A percentile compares a stretch with the other conserved stretches of the same genome.
Evolutionary conservation across 805 yeast genomes (phyloP).

Genomic region (Candida wancherniae): DNA sequence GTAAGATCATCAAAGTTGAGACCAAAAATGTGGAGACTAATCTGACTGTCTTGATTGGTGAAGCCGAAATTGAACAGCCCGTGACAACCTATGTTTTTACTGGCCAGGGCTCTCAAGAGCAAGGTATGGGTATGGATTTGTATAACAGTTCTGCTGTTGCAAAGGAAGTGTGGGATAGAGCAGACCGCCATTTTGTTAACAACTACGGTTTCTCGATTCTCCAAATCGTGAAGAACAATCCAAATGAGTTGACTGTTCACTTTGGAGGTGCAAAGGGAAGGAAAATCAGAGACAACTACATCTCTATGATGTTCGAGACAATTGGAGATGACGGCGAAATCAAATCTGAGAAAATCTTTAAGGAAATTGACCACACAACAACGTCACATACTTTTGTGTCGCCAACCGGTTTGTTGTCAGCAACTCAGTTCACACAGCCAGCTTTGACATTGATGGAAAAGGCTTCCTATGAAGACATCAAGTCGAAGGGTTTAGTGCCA

Average conservation of each 20-base stretch:
- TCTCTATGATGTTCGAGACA: conserved; percentile 96
- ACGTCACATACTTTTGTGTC: conserved; percentile 85
- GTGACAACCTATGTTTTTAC: conserved; percentile 95
- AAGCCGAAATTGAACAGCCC: conserved; percentile 99
- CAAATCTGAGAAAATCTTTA: conserved; percentile 91
- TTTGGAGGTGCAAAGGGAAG: conserved; percentile 98
- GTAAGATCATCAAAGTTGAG: conserved; percentile 92
- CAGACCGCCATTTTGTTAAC: conserved; percentile 85
- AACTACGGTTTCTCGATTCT: conserved; percentile 97
- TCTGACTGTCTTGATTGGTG: conserved; percentile 77
- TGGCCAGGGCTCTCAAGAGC: conserved; percentile 99
- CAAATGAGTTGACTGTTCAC: conserved; percentile 90
- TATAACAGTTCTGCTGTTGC: conserved; percentile 90
- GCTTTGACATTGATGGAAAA: conserved; percentile 99
- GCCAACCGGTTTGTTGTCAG: conserved; percentile 91
- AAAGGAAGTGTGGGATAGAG: conserved; percentile 94
- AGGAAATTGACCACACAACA: conserved; percentile 76
- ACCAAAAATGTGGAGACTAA: conserved; percentile 80
- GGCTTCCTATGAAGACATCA: conserved; percentile 97
- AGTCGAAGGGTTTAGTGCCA: conserved; percentile 91
- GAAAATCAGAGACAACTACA: conserved; percentile 88
- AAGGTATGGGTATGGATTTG: conserved; percentile 99
- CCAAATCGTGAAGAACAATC: conserved; percentile 93
- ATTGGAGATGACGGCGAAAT: conserved; percentile 78
- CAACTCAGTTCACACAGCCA: conserved; percentile 99